Conservation (phyloP, 2,329 filamentous ascomycete species). For the Aulographum hederae region DNA sequence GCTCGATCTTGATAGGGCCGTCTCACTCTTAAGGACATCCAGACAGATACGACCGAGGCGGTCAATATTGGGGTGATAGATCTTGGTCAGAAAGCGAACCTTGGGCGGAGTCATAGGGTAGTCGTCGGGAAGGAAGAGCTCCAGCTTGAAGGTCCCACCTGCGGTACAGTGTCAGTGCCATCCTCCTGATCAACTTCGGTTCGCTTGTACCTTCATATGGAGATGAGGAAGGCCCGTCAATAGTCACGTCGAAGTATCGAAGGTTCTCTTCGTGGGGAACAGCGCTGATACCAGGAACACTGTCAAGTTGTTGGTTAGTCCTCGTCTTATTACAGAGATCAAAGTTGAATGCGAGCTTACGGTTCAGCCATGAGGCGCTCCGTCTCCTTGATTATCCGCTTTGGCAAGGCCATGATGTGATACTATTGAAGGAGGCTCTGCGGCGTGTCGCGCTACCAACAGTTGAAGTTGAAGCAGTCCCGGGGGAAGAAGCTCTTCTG, state of each 20-base stretch:
- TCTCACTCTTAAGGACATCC: slow-evolving; percentile 82
- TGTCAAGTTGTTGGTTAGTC: slow-evolving; percentile 18
- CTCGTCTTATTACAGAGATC: background rate
- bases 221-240: slow-evolving; percentile 78
- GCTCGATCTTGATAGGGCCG: too few relatives aligned
- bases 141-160: slow-evolving; percentile 85
- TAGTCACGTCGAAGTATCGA: slow-evolving; percentile 94
- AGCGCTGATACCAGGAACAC: slow-evolving; percentile 89
- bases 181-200: background rate
- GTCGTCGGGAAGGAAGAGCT: slow-evolving; percentile 94
- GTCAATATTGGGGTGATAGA: slow-evolving; percentile 98
- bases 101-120: slow-evolving; percentile 99
- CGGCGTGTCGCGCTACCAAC: too few relatives aligned
- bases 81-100: slow-evolving; percentile 96
- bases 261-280: slow-evolving; percentile 94
- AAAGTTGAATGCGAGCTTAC: slow-evolving; percentile 40
- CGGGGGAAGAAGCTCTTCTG: too few relatives aligned
- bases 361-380: slow-evolving; percentile 93
- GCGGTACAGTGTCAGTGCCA: slow-evolving; percentile 5
- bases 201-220: slow-evolving; percentile 72
- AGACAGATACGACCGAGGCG: slow-evolving; percentile 93
- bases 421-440: background rate
- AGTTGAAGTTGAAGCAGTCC: too few relatives aligned
- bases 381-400: slow-evolving; percentile 97
- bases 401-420: slow-evolving; percentile 58